phyloP scores from a whole-genome alignment of 1,284 basidiomycete genomes.

The Coriolopsis trogii region DNA sequence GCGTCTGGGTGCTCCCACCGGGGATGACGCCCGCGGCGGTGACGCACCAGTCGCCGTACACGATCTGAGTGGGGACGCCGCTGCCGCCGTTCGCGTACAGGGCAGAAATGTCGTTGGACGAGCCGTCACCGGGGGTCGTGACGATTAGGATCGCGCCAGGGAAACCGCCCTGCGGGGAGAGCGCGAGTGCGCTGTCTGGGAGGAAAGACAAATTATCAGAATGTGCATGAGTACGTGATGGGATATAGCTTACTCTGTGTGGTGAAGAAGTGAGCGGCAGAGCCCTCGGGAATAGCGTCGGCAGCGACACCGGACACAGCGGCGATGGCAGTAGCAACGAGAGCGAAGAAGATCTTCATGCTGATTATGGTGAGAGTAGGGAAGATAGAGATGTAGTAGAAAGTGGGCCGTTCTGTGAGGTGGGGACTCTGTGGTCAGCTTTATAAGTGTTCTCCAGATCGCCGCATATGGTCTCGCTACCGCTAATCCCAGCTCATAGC shows the following conservation, averaged over 20 bases:
- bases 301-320: conserved; percentile 8
- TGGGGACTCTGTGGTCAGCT: neutral
- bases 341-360: conserved; percentile 3
- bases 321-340: conserved; percentile 5
- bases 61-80: conserved; percentile 14
- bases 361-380: too few species aligned
- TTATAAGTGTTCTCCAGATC: too few species aligned
- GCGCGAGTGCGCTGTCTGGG: conserved; percentile 11
- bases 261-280: conserved; percentile 17
- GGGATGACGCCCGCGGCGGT: conserved; percentile 18
- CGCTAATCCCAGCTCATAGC: too few species aligned
- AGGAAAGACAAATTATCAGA: neutral
- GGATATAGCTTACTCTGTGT: conserved; percentile 10
- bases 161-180: conserved; percentile 1
- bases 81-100: conserved; percentile 4
- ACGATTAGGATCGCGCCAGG: conserved; percentile 1
- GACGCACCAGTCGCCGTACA: conserved; percentile 14
- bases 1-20: conserved; percentile 4
- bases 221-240: neutral
- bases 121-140: conserved; percentile 13
- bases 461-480: too few species aligned
- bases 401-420: neutral
- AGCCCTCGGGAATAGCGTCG: conserved; percentile 14
- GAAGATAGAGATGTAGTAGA: too few species aligned
- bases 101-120: conserved; percentile 14